Base-by-base conservation (phyloP, 345 rosid species). In the Draba incana region DNA sequence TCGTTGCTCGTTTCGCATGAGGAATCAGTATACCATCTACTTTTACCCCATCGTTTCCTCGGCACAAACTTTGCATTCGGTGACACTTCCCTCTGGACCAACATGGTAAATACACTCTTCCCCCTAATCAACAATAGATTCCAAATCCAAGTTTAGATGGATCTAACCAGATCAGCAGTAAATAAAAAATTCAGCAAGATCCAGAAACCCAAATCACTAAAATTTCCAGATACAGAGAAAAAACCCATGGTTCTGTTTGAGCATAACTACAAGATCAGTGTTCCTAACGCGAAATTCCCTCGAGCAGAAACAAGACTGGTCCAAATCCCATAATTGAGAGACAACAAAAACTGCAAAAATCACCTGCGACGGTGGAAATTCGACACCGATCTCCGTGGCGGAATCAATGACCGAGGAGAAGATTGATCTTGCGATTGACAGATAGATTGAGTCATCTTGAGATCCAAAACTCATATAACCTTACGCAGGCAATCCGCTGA, bases 41-140 rank as follows among this genome's bases (percentile, higher is more conserved):
- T 75, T 58, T 76, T 86, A 60, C 84, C 82, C 92, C 92, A 87
- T 24, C 80, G 76, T 74, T 80, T 82, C 77, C 79, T 84, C 0
- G 87, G 81, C 35, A 83, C 80, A 56, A 75, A 88, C 48, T 85
- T 88, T 10, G 83, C 74, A 47, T 70, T 80, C 5, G 92, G 92
- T 38, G 85, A 79, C 48, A 87, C 74, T 82, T 89, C 98, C 65
- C 96, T 84, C 71, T 62, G 79, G 43, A 78, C 88, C 75, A 92
- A 59, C 76, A 92, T 62, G 23, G 62, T 79, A 50, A 89, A 79
- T 4, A 84, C 89, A 58, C 88, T 89, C 69, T 81, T 79, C 42
- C 72, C 59, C 61, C 88, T 79, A 75, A 28, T 75, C 59, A 67
- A 41, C 33, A 64, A 41, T 30, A 46, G 5, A 35, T 12, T 3